Evolutionary conservation across 2,329 filamentous ascomycete genomes (phyloP), one percentile per base, ranked within the genome.

Genomic region (Xylariales sp.): DNA sequence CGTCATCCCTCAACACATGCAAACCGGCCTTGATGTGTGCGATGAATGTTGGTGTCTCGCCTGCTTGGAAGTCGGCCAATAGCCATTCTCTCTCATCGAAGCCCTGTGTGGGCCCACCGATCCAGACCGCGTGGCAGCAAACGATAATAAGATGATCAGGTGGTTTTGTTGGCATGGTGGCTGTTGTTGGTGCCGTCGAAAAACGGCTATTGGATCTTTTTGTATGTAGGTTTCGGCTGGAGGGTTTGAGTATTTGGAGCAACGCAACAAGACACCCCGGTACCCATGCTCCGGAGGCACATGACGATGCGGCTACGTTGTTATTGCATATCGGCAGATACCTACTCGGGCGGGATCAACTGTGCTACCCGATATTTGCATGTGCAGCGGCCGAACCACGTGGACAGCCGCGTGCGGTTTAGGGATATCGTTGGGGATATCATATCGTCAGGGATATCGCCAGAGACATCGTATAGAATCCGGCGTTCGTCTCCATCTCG

Each of bases 61-160:
- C 90, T 23, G 81, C 83, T 77, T 97, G 94, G 75, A 96, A 97
- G 39, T 85, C 82, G 60, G 93, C 90, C 16, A 97, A 90, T 36
- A 93, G 83, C 90, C 90, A 93, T 76, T 92, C 89, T 5, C 80
- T 69, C 75, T 91, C 89, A 67, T 86, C 80, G 23, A 76, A 69
- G 41, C 89, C 89, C 1, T 79, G 78, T 1, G 80, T 79, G 1
- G 84, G 81, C 0, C 89, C 88, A 32, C 89, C 89, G 14, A 84
- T 80, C 84, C 91, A 97, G 65, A 95, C 93, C 34, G 89, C 92
- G 80, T 97, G 93, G 78, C 93, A 94, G 82, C 93, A 96, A 58
- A 97, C 91, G 55, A 97, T 81, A 59, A 97, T 87, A 10, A 97
- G 85, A 71, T 92, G 85, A 5, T 79, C 32, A 49, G 69, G 64